Evolutionary conservation across 176 grass and related monocot species (phyloP).

Genomic region (Aechmea fasciata): DNA sequence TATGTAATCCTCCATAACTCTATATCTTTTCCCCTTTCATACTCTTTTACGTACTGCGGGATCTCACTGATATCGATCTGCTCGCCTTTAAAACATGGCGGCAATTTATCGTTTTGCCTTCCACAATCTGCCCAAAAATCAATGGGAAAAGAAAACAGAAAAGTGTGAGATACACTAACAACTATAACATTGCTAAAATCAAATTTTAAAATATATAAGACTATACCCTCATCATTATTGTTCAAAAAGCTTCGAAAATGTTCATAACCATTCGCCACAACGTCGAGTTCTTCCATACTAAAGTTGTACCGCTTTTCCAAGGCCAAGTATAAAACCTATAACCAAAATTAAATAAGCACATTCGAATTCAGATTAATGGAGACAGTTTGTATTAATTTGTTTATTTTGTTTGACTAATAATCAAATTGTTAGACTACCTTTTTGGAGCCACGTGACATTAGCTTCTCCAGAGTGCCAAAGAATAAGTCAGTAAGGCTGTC

Average conservation of each 20-base stretch:
- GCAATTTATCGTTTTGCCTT: not conserved
- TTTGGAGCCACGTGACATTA: conserved; percentile 45
- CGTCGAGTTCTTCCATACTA: conserved; percentile 58
- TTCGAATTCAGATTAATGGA: not conserved
- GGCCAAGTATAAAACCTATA: conserved; percentile 69
- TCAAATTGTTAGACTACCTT: conserved; percentile 37
- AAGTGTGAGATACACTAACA: not conserved
- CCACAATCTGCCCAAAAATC: conserved; percentile 18
- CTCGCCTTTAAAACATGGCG: conserved; percentile 34
- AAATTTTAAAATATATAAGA: not conserved
- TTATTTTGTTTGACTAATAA: not conserved
- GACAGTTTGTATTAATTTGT: not conserved
- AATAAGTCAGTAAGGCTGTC: conserved; percentile 74
- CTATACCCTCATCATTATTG: conserved; percentile 29
- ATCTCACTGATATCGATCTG: conserved; percentile 39
- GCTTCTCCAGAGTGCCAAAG: conserved; percentile 33
- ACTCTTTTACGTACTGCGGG: conserved; percentile 73
- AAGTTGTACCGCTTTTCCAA: conserved; percentile 94
- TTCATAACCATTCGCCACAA: conserved; percentile 71
- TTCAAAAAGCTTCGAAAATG: conserved; percentile 58
- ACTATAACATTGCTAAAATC: not conserved
- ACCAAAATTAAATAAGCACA: conserved; percentile 17
- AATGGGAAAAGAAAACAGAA: not conserved
- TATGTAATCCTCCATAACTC: conserved; percentile 63
- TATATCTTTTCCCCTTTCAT: conserved; percentile 60